Conservation (phyloP, 495 filamentous ascomycete species). For the Ascobolus immersus region DNA sequence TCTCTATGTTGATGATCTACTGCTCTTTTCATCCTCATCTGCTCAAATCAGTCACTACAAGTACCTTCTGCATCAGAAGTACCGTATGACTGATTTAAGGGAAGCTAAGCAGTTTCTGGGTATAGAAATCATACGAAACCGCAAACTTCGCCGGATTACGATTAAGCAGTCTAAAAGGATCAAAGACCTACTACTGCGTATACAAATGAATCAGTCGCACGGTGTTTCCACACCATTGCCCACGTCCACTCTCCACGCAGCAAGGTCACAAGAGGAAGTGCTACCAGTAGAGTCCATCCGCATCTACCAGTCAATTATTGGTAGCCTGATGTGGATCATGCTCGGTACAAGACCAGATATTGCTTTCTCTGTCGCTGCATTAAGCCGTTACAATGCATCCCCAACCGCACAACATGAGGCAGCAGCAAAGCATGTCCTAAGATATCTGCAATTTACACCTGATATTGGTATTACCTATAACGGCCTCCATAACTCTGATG, state of each 20-base stretch:
- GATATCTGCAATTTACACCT: conserved; percentile 5
- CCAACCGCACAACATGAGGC: conserved; percentile 2
- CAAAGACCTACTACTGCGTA: background rate
- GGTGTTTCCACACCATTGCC: too few relatives aligned
- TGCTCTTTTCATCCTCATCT: background rate
- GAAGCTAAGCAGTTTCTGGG: conserved; percentile 2
- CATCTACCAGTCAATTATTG: conserved; percentile 9
- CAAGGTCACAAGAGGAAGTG: too few relatives aligned
- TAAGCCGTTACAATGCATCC: conserved; percentile 1
- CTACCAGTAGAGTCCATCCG: too few relatives aligned
- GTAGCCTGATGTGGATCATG: conserved; percentile 13
- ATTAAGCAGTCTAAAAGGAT: background rate
- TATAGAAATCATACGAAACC: conserved; percentile 1
- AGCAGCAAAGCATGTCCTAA: conserved; percentile 6
- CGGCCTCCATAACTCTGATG: background rate
- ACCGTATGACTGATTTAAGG: conserved; percentile 5
- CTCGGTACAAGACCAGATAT: conserved; percentile 12
- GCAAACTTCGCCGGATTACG: too few relatives aligned
- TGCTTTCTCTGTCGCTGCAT: conserved; percentile 5
- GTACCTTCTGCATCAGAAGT: background rate
- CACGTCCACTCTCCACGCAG: too few relatives aligned
- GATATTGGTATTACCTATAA: background rate
- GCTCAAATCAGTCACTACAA: background rate
- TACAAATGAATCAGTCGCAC: background rate
- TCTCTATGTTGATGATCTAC: conserved; percentile 5